Evolutionary conservation across 177 flowering plant genomes (phyloP), one percentile per base, ranked within the genome.

Genomic region (Vitis hybrid): DNA sequence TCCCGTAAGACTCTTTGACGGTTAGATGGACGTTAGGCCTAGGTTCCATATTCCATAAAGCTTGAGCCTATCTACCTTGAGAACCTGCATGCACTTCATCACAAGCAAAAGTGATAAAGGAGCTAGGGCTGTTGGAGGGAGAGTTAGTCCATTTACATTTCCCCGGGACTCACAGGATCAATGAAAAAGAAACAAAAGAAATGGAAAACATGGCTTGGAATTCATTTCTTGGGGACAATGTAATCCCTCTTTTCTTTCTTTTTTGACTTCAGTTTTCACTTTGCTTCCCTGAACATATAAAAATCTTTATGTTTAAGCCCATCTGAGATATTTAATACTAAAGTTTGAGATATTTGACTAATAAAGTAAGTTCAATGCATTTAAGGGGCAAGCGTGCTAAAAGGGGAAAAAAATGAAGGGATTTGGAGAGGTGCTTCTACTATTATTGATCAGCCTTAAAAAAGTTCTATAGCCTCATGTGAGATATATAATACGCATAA

Each of bases 171-270:
- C 12, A 48, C 32, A 12, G 11, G 11, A 8, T 18, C 10, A 48
- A 62, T 12, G 40, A 56, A 52, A 70, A 65, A 30, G 27, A 65
- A 65, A 9, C 12, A 55, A 32, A 65, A 74, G 49, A 52, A 58
- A 58, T 16, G 70, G 16, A 61, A 66, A 66, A 54, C 35, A 72
- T 72, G 49, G 60, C 60, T 75, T 68, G 76, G 71, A 69, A 60
- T 60, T 64, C 40, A 63, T 72, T 59, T 71, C 60, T 74, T 60
- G 82, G 27, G 74, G 75, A 81, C 75, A 32, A 67, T 66, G 79
- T 67, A 68, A 68, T 66, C 61, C 65, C 60, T 60, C 13, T 55
- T 24, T 64, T 69, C 66, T 21, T 10, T 62, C 59, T 1, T 75
- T 73, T 76, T 74, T 76, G 74, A 71, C 80, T 71, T 73, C 48